Evolutionary conservation across 192 early-diverging fungal genomes (phyloP).

Genomic region (Nowakowskiella sp.): DNA sequence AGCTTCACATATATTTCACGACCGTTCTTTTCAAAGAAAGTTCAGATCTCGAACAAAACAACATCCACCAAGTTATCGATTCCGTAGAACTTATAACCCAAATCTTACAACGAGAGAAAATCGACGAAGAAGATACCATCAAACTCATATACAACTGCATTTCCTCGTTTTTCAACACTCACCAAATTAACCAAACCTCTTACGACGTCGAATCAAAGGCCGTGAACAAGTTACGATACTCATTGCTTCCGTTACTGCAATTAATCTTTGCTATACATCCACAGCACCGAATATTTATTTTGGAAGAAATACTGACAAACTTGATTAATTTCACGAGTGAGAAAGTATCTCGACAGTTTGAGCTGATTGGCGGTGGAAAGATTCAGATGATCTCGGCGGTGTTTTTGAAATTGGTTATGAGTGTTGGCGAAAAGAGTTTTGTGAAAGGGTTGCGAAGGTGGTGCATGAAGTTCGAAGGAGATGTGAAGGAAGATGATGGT

Average conservation of each 20-base stretch:
- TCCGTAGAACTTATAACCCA: too few relatives aligned
- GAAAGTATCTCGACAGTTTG: slow-evolving; percentile 16
- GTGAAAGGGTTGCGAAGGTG: slow-evolving; percentile 8
- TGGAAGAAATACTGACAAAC: slow-evolving; percentile 78
- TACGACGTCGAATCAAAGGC: too few relatives aligned
- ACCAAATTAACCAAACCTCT: too few relatives aligned
- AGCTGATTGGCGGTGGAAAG: slow-evolving; percentile 48
- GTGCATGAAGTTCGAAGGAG: slow-evolving; percentile 4
- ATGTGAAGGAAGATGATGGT: background rate
- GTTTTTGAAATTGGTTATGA: slow-evolving; percentile 63
- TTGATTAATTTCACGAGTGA: slow-evolving; percentile 59
- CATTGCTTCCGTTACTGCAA: background rate
- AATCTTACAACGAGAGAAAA: too few relatives aligned
- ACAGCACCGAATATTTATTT: slow-evolving; percentile 65
- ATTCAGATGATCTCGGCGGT: slow-evolving; percentile 68
- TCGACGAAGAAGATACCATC: too few relatives aligned
- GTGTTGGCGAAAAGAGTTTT: slow-evolving; percentile 18
- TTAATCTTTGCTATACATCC: slow-evolving; percentile 46
- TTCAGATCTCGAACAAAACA: too few relatives aligned
- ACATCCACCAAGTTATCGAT: too few relatives aligned
- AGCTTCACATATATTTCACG: too few relatives aligned
- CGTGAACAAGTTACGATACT: too few relatives aligned
- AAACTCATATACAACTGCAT: too few relatives aligned
- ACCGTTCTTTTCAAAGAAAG: too few relatives aligned
- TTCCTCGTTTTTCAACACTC: too few relatives aligned